A percentile compares a stretch with the other conserved stretches of the same genome.
Conservation (phyloP, 2,329 filamentous ascomycete genomes). For the Fusarium odoratissimum region DNA sequence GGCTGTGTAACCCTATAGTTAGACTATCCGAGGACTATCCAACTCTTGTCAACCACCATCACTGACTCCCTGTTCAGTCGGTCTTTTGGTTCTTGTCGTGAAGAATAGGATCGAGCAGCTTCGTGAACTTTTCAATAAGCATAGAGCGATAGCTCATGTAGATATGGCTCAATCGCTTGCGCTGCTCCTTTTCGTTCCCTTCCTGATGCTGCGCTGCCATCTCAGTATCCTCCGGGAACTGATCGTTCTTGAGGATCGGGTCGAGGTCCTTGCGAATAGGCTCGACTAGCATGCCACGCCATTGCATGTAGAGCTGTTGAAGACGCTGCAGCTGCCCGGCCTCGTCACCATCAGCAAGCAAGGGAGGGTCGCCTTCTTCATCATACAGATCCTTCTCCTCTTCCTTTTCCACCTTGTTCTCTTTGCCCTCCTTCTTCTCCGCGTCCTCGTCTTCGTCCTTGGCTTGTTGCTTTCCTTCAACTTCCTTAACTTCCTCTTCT, state of each 20-base stretch:
- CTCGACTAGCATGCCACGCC: conserved; percentile 20
- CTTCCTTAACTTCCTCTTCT: background rate
- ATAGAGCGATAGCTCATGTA: conserved; percentile 22
- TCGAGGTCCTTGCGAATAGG: conserved; percentile 23
- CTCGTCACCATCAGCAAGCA: conserved; percentile 9
- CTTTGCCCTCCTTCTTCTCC: background rate
- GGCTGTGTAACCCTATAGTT: background rate
- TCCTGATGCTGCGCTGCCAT: background rate
- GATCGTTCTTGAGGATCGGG: conserved; percentile 11
- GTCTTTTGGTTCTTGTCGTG: background rate
- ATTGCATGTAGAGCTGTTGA: conserved; percentile 28
- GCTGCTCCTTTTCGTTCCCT: conserved; percentile 12
- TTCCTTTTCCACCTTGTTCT: background rate
- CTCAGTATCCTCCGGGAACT: background rate
- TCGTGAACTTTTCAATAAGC: background rate
- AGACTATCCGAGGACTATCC: background rate
- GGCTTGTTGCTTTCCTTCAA: background rate
- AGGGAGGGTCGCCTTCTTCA: background rate
- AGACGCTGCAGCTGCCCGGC: conserved; percentile 8
- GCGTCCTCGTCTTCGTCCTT: background rate
- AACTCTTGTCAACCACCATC: background rate
- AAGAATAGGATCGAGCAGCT: conserved; percentile 19
- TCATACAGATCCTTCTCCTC: background rate
- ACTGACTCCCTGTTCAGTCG: background rate
- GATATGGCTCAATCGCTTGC: background rate